Base-by-base conservation (phyloP, 2,329 filamentous ascomycete genomes). In the Calonectria hawksworthii region DNA sequence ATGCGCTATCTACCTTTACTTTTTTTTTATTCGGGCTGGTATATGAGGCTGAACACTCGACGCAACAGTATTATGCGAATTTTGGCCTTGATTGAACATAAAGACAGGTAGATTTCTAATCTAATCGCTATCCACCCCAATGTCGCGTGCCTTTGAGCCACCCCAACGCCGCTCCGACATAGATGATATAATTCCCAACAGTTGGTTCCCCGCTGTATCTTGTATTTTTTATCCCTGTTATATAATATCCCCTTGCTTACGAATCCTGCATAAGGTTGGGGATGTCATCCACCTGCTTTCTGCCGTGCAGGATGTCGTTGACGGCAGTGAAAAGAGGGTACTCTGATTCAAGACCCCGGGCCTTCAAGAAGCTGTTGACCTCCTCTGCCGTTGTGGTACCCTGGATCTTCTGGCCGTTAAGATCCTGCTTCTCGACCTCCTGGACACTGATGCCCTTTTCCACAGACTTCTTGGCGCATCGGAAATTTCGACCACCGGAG, bases 321-420 rank as follows among this genome's bases (percentile, higher is more conserved):
- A 99, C 96, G 1, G 95, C 95, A 11, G 95, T 98, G 84, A 99
- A 98, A 8, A 99, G 88, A 26, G 97, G 97, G 84, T 98, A 99
- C 67, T 98, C 94, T 38, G 92, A 88, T 86, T 98, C 96, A 77
- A 93, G 87, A 0, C 94, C 94, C 78, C 94, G 90, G 65, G 92
- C 92, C 88, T 94, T 95, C 82, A 99, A 86, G 86, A 99, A 99
- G 65, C 90, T 92, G 87, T 98, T 95, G 52, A 99, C 96, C 85
- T 99, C 97, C 77, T 93, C 92, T 11, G 97, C 96, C 4, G 97
- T 99, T 80, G 93, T 93, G 0, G 96, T 99, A 47, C 97, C 97
- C 87, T 99, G 97, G 74, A 99, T 89, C 88, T 98, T 98, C 89
- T 99, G 97, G 18, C 97, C 97, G 83, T 99, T 99, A 76, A 99